A percentile compares a stretch with the other conserved stretches of the same genome.
phyloP scores from a whole-genome alignment of 192 early-diverging fungal genomes.

The Geosiphon pyriformis region DNA sequence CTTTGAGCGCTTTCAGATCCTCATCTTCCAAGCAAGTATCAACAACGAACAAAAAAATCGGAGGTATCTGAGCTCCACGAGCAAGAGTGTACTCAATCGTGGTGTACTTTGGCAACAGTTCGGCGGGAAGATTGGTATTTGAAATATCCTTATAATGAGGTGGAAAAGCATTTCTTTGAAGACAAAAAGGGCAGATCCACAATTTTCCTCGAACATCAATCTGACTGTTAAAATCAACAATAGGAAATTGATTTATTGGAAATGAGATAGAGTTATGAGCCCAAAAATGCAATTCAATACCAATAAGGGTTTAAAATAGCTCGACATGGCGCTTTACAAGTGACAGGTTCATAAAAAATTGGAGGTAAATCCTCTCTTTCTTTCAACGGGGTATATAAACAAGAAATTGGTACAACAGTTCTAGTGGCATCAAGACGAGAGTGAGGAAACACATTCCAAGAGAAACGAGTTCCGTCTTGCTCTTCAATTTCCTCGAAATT shows the following conservation, averaged over 20 bases:
- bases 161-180: conserved; percentile 94
- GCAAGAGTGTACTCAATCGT: conserved; percentile 95
- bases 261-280: too few relatives aligned
- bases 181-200: conserved; percentile 99
- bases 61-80: conserved; percentile 80
- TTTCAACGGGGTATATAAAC: conserved; percentile 92
- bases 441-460: conserved; percentile 97
- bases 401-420: conserved; percentile 89
- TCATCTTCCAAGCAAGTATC: conserved; percentile 95
- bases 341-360: conserved; percentile 96
- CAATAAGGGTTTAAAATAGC: conserved; percentile 98
- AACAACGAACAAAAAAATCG: conserved; percentile 94
- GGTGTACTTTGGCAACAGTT: conserved; percentile 85
- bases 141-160: conserved; percentile 97
- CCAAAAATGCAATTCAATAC: too few relatives aligned
- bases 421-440: conserved; percentile 91
- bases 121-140: conserved; percentile 84
- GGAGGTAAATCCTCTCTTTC: conserved; percentile 80
- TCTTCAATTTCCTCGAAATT: conserved; percentile 89
- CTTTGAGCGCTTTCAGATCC: conserved; percentile 94
- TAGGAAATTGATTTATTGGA: too few relatives aligned
- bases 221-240: conserved; percentile 54
- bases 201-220: conserved; percentile 93
- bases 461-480: conserved; percentile 89
- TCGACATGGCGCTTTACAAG: conserved; percentile 90